Conservation (phyloP, 2,329 filamentous ascomycete species). For the Verruconis gallopava region DNA sequence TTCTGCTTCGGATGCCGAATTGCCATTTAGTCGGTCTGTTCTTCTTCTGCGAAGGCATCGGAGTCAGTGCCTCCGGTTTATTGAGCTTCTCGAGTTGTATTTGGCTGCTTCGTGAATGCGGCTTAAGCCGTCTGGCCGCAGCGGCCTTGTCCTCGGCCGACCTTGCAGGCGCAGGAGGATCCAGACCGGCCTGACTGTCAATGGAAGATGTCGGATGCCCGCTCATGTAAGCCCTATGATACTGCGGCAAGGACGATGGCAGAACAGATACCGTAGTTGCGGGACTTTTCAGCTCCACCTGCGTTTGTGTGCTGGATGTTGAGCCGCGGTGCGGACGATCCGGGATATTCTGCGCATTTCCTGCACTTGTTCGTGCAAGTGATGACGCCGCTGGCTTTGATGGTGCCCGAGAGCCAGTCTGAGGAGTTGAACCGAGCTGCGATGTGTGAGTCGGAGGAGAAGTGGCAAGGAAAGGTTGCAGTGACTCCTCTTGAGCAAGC, state of each 20-base stretch:
- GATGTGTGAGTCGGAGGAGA: constrained; percentile 37
- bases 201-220: constrained; percentile 33
- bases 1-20: constrained; percentile 90
- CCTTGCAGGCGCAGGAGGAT: constrained; percentile 27
- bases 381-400: no score
- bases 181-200: not conserved
- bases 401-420: constrained; percentile 4
- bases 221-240: constrained; percentile 84
- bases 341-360: constrained; percentile 10
- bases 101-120: constrained; percentile 58
- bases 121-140: constrained; percentile 67
- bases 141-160: constrained; percentile 64
- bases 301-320: constrained; percentile 27
- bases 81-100: constrained; percentile 48
- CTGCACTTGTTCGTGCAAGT: no score
- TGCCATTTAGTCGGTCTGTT: constrained; percentile 84
- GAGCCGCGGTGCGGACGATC: constrained; percentile 33
- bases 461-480: constrained; percentile 41
- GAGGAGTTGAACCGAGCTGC: constrained; percentile 10
- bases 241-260: constrained; percentile 78
- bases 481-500: constrained; percentile 38
- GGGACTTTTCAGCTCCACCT: constrained; percentile 27
- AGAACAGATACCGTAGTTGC: constrained; percentile 79
- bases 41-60: constrained; percentile 50
- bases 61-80: constrained; percentile 42